A percentile compares a stretch with the other conserved stretches of the same genome.
Conservation (phyloP, 179 eudicot species). For the Beta macrorhiza region DNA sequence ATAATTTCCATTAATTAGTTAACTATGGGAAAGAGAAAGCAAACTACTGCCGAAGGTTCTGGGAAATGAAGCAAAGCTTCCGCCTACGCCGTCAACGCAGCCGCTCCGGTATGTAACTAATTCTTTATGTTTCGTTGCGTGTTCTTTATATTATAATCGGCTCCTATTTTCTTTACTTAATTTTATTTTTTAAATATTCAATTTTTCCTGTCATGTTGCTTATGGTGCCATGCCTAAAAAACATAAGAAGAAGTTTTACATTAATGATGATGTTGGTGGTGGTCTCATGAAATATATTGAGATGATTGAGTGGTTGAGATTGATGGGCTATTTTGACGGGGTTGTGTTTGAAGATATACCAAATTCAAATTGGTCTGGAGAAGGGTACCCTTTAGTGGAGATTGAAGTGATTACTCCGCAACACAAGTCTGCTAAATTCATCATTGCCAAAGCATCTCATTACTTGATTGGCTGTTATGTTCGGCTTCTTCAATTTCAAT, state of each 20-base stretch:
- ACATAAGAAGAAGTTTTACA: conserved; percentile 14
- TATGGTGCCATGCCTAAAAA: conserved; percentile 6
- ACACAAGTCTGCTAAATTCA: neutral
- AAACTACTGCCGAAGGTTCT: too few relatives aligned
- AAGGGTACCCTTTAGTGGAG: conserved; percentile 10
- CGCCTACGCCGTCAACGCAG: too few relatives aligned
- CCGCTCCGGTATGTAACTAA: too few relatives aligned
- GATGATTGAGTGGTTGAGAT: neutral
- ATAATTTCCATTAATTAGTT: too few relatives aligned
- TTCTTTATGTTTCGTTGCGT: too few relatives aligned
- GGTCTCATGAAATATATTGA: neutral
- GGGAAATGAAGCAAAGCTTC: too few relatives aligned
- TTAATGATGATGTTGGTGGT: conserved; percentile 13
- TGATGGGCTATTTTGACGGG: neutral
- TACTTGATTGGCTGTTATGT: neutral
- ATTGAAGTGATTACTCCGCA: conserved; percentile 2
- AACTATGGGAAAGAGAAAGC: too few relatives aligned
- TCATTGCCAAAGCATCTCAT: neutral
- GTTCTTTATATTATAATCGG: too few relatives aligned
- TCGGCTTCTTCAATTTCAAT: neutral
- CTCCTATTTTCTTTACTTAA: too few relatives aligned
- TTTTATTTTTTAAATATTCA: too few relatives aligned
- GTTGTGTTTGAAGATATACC: neutral
- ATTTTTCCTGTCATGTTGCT: neutral
- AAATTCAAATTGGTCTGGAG: neutral